Conservation (phyloP, 2,329 filamentous ascomycete species). For the Hypomyces perniciosus region DNA sequence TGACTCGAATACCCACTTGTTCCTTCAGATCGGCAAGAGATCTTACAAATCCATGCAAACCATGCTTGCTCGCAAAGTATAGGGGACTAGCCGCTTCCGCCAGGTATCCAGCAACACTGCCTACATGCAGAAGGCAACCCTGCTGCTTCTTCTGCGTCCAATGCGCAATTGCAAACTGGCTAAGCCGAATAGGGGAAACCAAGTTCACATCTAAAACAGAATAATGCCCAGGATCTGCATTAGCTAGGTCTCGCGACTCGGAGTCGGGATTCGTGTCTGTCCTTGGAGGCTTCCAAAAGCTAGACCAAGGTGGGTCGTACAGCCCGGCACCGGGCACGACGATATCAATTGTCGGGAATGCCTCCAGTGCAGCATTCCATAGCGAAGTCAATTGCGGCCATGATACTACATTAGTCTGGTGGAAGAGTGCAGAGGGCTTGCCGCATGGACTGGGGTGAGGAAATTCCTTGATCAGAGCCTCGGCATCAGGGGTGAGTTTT, state of each 20-base stretch:
- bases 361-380: conserved; percentile 23
- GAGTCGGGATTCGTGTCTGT: conserved; percentile 24
- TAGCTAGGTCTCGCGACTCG: conserved; percentile 22
- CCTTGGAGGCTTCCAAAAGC: conserved; percentile 31
- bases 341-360: conserved; percentile 29
- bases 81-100: conserved; percentile 26
- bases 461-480: conserved; percentile 26
- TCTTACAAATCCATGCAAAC: conserved; percentile 30
- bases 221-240: conserved; percentile 28
- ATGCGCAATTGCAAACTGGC: conserved; percentile 32
- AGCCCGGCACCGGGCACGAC: conserved; percentile 33
- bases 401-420: conserved; percentile 31
- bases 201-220: conserved; percentile 32
- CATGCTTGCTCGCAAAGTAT: conserved; percentile 33
- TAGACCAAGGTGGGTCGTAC: conserved; percentile 31
- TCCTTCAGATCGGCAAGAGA: conserved; percentile 25
- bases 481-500: conserved; percentile 28
- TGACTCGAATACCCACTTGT: conserved; percentile 26
- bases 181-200: conserved; percentile 30
- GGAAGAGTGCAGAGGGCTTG: conserved; percentile 27
- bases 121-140: conserved; percentile 21
- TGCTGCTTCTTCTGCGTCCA: conserved; percentile 27
- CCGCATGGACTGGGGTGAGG: conserved; percentile 18
- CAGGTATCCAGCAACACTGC: conserved; percentile 4
- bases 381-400: conserved; percentile 30